Base-by-base conservation (phyloP, 768 basidiomycete genomes). In the Podaxis mareebaensis region DNA sequence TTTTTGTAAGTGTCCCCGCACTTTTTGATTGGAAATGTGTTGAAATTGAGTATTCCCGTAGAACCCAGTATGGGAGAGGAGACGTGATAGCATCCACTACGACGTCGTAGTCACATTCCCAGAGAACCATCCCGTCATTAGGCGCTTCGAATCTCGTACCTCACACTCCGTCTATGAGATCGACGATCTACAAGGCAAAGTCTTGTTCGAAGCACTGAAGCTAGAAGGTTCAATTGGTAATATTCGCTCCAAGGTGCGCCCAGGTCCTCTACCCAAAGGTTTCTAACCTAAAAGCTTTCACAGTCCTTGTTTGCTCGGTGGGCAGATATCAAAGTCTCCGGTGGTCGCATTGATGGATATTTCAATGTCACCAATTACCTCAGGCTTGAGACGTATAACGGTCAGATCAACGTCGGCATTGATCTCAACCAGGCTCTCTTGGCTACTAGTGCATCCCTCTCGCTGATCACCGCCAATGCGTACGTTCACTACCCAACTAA, bases 101-200 rank as follows among this genome's bases (percentile, higher is more conserved):
- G 54, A 62, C 8, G 11, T 62, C 20, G 33, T 62, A 5, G 44
- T 62, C 15, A 53, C 55, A 13, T 51, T 62, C 13, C 61, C 61
- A 4, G 54, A 62, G 60, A 36, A 42, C 10, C 53, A 55, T 38
- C 61, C 61, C 12, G 22, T 54, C 7, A 13, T 62, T 12, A 55
- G 55, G 3, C 53, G 33, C 22, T 62, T 62, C 22, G 53, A 62
- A 17, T 36, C 61, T 10, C 17, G 48, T n/a, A 20, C 48, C 7
- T 12, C 39, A 2, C 51, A 62, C 30, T 36, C 61, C 4, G 6
- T 22, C 6, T 33, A 62, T 12, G 10, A 54, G 2, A 46, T 62
- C 30, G 53, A 49, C 13, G 61, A 62, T 15, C 53, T 62, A 4
- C 53, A 62, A 54, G 44, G 36, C 28, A 62, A 56, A 24, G 22